Evolutionary conservation across 2,329 filamentous ascomycete genomes (phyloP).

Genomic region (Nothomitra cinnamomea): DNA sequence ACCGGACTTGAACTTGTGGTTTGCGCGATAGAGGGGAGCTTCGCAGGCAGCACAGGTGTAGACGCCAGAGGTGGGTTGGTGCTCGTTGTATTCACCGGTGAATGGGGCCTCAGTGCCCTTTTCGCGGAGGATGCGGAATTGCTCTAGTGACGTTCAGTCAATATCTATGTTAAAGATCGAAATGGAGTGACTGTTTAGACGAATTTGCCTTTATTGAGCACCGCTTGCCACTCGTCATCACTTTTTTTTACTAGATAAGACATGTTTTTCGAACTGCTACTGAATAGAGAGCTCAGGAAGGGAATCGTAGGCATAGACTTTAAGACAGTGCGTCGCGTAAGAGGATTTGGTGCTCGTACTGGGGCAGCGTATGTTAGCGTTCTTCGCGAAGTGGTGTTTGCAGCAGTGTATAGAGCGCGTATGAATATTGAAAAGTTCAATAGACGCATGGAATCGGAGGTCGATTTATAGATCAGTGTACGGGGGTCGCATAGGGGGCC

Average conservation of each 20-base stretch:
- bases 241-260: conserved; percentile 66
- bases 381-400: conserved; percentile 23
- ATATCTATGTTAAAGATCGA: neutral
- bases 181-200: too few relatives aligned
- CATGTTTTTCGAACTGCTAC: conserved; percentile 41
- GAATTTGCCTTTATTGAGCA: conserved; percentile 52
- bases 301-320: conserved; percentile 63
- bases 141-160: conserved; percentile 40
- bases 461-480: neutral
- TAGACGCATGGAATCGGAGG: conserved; percentile 26
- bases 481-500: neutral
- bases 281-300: conserved; percentile 62
- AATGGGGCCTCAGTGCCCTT: conserved; percentile 79
- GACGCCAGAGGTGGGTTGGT: conserved; percentile 56
- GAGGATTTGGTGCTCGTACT: conserved; percentile 11
- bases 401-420: conserved; percentile 30
- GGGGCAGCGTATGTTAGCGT: neutral
- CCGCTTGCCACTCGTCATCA: conserved; percentile 75
- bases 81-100: conserved; percentile 74
- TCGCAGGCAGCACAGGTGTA: conserved; percentile 81
- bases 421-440: conserved; percentile 29
- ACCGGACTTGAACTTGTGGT: conserved; percentile 88
- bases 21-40: conserved; percentile 78
- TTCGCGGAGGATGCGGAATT: conserved; percentile 83
- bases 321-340: conserved; percentile 23